Evolutionary conservation across 2,329 filamentous ascomycete species (phyloP).

Genomic region (Blastomyces gilchristii): DNA sequence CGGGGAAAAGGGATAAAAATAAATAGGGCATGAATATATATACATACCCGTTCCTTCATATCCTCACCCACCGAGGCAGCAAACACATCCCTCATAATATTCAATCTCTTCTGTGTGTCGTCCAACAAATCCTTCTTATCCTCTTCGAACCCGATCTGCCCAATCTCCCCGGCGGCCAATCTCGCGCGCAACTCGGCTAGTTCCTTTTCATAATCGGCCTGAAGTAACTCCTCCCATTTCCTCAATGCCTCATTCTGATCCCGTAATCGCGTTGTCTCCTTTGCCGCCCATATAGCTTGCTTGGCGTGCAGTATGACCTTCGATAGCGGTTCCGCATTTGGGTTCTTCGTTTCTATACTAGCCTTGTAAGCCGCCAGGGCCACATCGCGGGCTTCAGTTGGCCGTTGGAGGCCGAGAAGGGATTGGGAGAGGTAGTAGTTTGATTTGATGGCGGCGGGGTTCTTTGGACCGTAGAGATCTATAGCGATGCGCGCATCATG

Average conservation of each 20-base stretch:
- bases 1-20: neutral
- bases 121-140: conserved; percentile 48
- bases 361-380: conserved; percentile 63
- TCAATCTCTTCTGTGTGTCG: conserved; percentile 39
- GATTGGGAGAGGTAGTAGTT: conserved; percentile 76
- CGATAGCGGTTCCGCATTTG: conserved; percentile 60
- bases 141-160: conserved; percentile 59
- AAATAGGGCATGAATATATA: neutral
- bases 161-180: conserved; percentile 35
- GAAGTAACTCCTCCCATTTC: conserved; percentile 32
- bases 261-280: conserved; percentile 45
- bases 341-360: conserved; percentile 53
- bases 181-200: conserved; percentile 27
- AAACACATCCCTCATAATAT: conserved; percentile 37
- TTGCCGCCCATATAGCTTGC: conserved; percentile 72
- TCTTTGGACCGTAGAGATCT: conserved; percentile 45
- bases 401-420: conserved; percentile 61
- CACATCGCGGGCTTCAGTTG: conserved; percentile 60
- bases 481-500: conserved; percentile 69
- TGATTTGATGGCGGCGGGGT: conserved; percentile 62
- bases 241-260: conserved; percentile 36
- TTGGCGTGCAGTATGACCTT: conserved; percentile 67
- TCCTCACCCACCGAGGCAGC: conserved; percentile 33
- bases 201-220: conserved; percentile 31
- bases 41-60: conserved; percentile 34